Percentiles rank a stretch among this genome's conserved stretches.
phyloP scores from a whole-genome alignment of 495 filamentous ascomycete genomes.

The Neurospora tetraspora region DNA sequence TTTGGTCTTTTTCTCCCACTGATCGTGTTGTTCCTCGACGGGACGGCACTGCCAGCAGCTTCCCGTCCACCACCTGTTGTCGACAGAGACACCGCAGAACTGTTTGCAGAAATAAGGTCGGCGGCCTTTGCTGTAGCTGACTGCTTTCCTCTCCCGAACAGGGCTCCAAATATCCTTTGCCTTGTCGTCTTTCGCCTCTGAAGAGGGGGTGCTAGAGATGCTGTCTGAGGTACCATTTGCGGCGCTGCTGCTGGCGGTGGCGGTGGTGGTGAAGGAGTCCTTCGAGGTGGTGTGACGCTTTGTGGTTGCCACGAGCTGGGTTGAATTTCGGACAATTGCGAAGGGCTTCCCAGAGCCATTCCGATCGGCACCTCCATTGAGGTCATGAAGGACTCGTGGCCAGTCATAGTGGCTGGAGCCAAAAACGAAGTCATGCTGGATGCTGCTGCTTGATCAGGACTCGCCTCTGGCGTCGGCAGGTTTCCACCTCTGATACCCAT shows the following conservation, averaged over 20 bases:
- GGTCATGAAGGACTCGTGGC: conserved; percentile 29
- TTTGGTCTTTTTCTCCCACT: conserved; percentile 16
- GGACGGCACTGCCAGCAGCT: conserved; percentile 2
- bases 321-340: conserved; percentile 6
- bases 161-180: conserved; percentile 37
- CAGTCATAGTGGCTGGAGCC: conserved; percentile 11
- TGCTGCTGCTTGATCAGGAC: conserved; percentile 15
- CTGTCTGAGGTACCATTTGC: conserved; percentile 1
- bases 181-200: conserved; percentile 34
- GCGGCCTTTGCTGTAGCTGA: conserved; percentile 14
- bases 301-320: conserved; percentile 14
- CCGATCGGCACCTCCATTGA: conserved; percentile 38
- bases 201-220: conserved; percentile 17
- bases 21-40: conserved; percentile 30
- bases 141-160: conserved; percentile 38
- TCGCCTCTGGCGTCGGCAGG: conserved; percentile 35
- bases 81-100: conserved; percentile 8
- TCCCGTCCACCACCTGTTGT: conserved; percentile 3
- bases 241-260: conserved; percentile 12
- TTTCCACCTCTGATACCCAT: conserved; percentile 17
- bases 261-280: conserved; percentile 7
- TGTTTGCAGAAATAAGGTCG: conserved; percentile 6
- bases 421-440: neutral
- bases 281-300: conserved; percentile 4
- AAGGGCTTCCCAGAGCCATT: conserved; percentile 50